A percentile compares a stretch with the other conserved stretches of the same genome.
Evolutionary conservation across 441 rosid species (phyloP).

Genomic region (Jatropha podagrica): DNA sequence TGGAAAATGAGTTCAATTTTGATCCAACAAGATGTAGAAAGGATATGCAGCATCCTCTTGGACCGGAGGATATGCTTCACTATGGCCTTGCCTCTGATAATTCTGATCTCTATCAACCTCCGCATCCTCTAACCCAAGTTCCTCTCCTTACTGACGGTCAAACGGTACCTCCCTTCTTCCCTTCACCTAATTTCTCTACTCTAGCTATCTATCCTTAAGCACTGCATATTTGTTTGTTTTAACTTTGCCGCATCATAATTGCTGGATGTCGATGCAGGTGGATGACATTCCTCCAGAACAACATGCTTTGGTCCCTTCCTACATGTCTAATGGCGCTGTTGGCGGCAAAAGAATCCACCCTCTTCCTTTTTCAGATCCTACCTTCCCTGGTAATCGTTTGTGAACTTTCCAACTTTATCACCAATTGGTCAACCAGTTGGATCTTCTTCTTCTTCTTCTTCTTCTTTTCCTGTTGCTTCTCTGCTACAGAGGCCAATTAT

Average conservation of each 20-base stretch:
- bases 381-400: slow-evolving; percentile 26
- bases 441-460: background rate
- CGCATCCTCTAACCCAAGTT: slow-evolving; percentile 19
- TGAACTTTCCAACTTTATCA: background rate
- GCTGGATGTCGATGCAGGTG: slow-evolving; percentile 15
- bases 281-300: slow-evolving; percentile 45
- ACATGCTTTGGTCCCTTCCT: slow-evolving; percentile 47
- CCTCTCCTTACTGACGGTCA: slow-evolving; percentile 44
- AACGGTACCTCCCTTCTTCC: slow-evolving; percentile 25
- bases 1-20: slow-evolving; percentile 55
- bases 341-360: slow-evolving; percentile 38
- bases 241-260: background rate
- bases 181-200: background rate
- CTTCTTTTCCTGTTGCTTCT: background rate
- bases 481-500: background rate
- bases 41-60: slow-evolving; percentile 4
- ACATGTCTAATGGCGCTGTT: slow-evolving; percentile 29
- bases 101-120: slow-evolving; percentile 3
- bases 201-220: background rate
- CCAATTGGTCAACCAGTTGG: background rate
- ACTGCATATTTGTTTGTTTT: background rate
- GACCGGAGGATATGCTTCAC: background rate
- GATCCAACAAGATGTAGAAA: slow-evolving; percentile 18
- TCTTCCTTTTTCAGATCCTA: slow-evolving; percentile 33
- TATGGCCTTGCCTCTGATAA: background rate